Base-by-base conservation (phyloP, 768 basidiomycete genomes). In the Panaeolus papilionaceus region DNA sequence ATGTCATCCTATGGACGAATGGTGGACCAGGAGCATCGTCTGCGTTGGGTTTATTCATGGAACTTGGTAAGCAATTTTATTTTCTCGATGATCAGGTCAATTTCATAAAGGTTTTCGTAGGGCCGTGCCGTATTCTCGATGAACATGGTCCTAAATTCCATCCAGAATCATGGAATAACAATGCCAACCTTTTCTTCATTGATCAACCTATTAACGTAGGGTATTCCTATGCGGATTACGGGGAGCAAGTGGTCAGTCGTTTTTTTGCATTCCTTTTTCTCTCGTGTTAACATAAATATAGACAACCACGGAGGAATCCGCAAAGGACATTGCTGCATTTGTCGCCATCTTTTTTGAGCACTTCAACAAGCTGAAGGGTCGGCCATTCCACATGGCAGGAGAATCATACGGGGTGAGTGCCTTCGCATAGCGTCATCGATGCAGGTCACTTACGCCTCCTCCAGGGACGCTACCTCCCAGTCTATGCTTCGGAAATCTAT, bases 401-500 rank as follows among this genome's bases (percentile, higher is more conserved):
- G 93, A 94, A 77, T 93, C 91, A 0, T 94, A 94, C 70, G 92
- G 86, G 1, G 92, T 92, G 68, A 67, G 87, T 72, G 54, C 51
- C 26, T 51, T 26, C 28, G 20, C 51, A 16, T n/a, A 37, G 4
- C 1, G 12, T 14, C 33, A 0, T 42, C 12, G 38, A 14, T 67
- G 26, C 11, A 62, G 79, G 33, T 26, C 28, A 33, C 11, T 38
- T 26, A 12, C 8, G 20, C 65, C 20, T 58, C 38, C 9, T 54
- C 11, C 38, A 91, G 90, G 90, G 91, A 5, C 86, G 88, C 11
- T 91, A 92, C 72, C 79, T 92, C 1, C 91, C 90, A 0, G 79
- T 91, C 1, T 95, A 95, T 69, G 93, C 92, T 0, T 84, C 91
- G 16, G 89, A 89, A 38, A 88, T 95, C 11, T 86, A 89, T 62